Base-by-base conservation (phyloP, 345 rosid species). In the Draba incana region DNA sequence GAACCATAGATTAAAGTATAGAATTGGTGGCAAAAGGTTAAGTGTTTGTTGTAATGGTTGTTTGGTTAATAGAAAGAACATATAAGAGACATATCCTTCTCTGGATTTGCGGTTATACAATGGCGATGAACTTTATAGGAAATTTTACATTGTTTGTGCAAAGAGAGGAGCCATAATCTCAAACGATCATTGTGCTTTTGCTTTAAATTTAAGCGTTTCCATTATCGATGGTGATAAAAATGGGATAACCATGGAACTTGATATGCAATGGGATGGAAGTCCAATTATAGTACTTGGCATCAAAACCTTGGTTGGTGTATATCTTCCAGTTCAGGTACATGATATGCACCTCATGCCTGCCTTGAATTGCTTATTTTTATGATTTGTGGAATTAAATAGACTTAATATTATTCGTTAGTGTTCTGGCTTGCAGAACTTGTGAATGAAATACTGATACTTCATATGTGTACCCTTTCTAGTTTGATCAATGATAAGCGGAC, bases 221-320 rank as follows among this genome's bases (percentile, higher is more conserved):
- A 76, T 94, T 64, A 50, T 94, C 56, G 96, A 94, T 16, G 92
- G 83, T 54, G 86, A 80, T 52, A 67, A 43, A 28, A 68, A 74
- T 39, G 82, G 87, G 25, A 66, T 91, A 61, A 94, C 88, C n/a
- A 84, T 91, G 92, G 99, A 94, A 79, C 76, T 94, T 81, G 99
- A 94, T 72, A 84, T 94, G 92, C 82, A 88, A 35, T 94, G 99
- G 99, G 99, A 94, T 84, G 99, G 92, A 16, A 91, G 91, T 81
- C 91, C 97, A 63, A 91, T 72, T 78, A 87, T 94, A 66, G 72
- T 88, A 52, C 89, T 91, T 44, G 95, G 83, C 69, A 68, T 94
- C 72, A 91, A 91, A 71, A 94, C 96, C 44, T 76, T 85, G 76
- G 82, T 94, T 75, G 99, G 99, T 24, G 81, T 94, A 28, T 81